These are phyloP conservation scores for Magnusiomyces suaveolens DNA, from an alignment of 1,139 yeast genomes.

Conservation along the genomic window DNA sequence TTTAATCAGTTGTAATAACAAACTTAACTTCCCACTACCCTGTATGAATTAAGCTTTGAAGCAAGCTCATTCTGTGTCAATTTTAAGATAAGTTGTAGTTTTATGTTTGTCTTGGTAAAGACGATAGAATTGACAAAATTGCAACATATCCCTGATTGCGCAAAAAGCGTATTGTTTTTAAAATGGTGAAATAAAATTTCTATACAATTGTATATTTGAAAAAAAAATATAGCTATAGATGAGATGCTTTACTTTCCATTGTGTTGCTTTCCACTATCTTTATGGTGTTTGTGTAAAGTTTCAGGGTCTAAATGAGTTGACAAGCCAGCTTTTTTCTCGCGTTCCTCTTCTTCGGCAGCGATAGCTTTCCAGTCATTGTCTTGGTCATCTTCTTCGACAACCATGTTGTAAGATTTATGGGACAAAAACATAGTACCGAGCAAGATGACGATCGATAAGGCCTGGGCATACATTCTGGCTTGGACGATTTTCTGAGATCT, in stretches of 20 bases:
- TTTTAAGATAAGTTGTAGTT: too few species aligned
- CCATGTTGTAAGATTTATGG: constrained; percentile 22
- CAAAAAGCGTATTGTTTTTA: background rate
- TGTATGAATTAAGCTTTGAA: too few species aligned
- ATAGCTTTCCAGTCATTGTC: constrained; percentile 27
- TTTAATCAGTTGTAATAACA: too few species aligned
- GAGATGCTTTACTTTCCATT: too few species aligned
- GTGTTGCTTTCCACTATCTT: background rate
- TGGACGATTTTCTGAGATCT: constrained; percentile 80
- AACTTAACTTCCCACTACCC: too few species aligned
- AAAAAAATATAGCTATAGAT: too few species aligned
- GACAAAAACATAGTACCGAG: constrained; percentile 30
- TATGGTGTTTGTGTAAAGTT: background rate
- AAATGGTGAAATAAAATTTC: background rate
- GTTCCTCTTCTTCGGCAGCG: constrained; percentile 24
- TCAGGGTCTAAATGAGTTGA: background rate
- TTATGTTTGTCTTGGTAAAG: too few species aligned
- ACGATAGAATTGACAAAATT: background rate
- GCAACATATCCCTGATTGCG: too few species aligned
- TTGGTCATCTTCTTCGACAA: constrained; percentile 18
- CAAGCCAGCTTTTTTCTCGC: constrained; percentile 20
- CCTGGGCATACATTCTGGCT: constrained; percentile 93
- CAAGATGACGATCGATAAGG: constrained; percentile 39
- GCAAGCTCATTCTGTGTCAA: too few species aligned
- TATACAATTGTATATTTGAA: too few species aligned